Percentiles rank a stretch among this genome's conserved stretches.
Conservation (phyloP, 2,329 filamentous ascomycete species). For the Fusarium oligoseptatum region DNA sequence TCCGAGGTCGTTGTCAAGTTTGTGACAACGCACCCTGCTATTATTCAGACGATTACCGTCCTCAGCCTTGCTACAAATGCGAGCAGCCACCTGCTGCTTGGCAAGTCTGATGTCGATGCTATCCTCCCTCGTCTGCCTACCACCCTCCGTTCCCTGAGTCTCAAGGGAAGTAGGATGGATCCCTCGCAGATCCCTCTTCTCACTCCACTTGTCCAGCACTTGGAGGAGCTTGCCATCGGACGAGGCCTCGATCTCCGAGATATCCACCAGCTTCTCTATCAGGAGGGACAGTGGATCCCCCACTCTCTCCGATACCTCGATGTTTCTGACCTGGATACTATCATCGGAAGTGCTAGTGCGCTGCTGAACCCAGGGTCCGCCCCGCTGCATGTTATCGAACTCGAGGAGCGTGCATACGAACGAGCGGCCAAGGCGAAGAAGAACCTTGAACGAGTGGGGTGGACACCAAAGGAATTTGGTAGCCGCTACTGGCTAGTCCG, state of each 20-base stretch:
- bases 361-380: conserved; percentile 71
- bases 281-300: conserved; percentile 59
- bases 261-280: conserved; percentile 74
- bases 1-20: conserved; percentile 78
- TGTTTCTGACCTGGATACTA: conserved; percentile 72
- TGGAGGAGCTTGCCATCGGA: conserved; percentile 83
- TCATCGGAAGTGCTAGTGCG: conserved; percentile 70
- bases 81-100: conserved; percentile 78
- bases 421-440: conserved; percentile 73
- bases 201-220: conserved; percentile 72
- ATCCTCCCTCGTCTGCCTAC: conserved; percentile 75
- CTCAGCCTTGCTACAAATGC: conserved; percentile 81
- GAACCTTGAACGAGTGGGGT: conserved; percentile 73
- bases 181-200: conserved; percentile 73
- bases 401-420: conserved; percentile 76
- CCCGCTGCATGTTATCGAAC: conserved; percentile 82
- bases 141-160: conserved; percentile 78
- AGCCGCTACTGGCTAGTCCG: conserved; percentile 77
- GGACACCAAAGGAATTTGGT: conserved; percentile 79
- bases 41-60: conserved; percentile 73
- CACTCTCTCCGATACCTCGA: conserved; percentile 81
- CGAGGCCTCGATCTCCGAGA: conserved; percentile 75
- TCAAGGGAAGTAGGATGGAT: conserved; percentile 81
- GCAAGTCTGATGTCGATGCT: conserved; percentile 72
- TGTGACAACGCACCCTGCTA: conserved; percentile 77